phyloP scores from a whole-genome alignment of 768 basidiomycete species.

The Tylopilus cervinicoccineus region DNA sequence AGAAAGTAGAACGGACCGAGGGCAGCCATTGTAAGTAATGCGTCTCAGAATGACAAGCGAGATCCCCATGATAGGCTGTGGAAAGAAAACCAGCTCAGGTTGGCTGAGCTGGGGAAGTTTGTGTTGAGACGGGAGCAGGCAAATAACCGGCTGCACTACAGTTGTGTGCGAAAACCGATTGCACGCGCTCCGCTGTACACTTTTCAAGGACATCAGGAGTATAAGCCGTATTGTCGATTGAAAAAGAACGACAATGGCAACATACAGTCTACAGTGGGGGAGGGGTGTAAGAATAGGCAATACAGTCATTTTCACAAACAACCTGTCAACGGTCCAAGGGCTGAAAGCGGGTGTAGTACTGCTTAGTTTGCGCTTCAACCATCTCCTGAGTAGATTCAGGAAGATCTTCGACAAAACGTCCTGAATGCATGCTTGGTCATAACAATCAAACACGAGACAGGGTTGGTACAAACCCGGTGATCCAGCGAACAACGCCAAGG shows the following conservation, averaged over 20 bases:
- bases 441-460: background rate
- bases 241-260: background rate
- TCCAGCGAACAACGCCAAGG: slow-evolving; percentile 79
- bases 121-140: background rate
- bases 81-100: background rate
- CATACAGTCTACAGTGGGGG: slow-evolving; percentile 6
- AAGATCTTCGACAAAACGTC: slow-evolving; percentile 76
- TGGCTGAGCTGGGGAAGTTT: background rate
- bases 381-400: slow-evolving; percentile 94
- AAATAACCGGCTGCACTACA: background rate
- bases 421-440: slow-evolving; percentile 37
- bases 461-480: slow-evolving; percentile 66
- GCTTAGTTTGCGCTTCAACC: slow-evolving; percentile 81
- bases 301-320: background rate
- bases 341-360: slow-evolving; percentile 81
- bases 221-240: background rate
- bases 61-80: background rate
- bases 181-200: background rate
- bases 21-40: background rate
- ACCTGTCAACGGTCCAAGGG: slow-evolving; percentile 40
- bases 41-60: background rate
- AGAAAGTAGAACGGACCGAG: background rate
- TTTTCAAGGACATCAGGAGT: background rate
- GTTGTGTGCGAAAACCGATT: background rate
- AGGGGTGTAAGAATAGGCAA: background rate